Conservation (phyloP, 2,329 filamentous ascomycete genomes). For the Aspergillus calidoustus region DNA sequence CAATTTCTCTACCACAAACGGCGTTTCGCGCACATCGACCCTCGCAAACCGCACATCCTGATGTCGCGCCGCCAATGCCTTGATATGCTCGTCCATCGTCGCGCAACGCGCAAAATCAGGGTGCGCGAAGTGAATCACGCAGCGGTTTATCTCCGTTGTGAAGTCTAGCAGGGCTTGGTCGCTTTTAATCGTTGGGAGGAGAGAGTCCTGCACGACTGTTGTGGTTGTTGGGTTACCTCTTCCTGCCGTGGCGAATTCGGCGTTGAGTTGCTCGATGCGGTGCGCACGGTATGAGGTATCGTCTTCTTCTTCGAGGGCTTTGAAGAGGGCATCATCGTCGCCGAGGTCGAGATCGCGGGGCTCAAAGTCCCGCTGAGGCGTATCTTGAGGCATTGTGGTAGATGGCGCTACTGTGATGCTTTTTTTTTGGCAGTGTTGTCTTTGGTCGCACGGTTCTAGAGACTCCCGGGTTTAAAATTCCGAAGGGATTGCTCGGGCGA, state of each 20-base stretch:
- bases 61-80: constrained; percentile 47
- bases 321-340: constrained; percentile 62
- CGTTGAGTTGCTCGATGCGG: constrained; percentile 63
- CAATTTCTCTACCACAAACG: constrained; percentile 54
- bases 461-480: background rate
- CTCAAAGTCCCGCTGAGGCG: constrained; percentile 10
- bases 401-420: background rate
- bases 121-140: constrained; percentile 68
- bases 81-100: constrained; percentile 65
- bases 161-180: constrained; percentile 65
- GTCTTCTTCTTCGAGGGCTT: constrained; percentile 58
- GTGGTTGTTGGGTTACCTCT: constrained; percentile 28
- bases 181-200: constrained; percentile 47
- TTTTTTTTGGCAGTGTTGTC: background rate
- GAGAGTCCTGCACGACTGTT: constrained; percentile 28
- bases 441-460: background rate
- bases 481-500: background rate
- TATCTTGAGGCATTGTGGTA: constrained; percentile 9
- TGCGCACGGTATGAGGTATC: constrained; percentile 60
- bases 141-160: constrained; percentile 61
- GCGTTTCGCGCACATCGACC: constrained; percentile 51
- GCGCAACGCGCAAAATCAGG: constrained; percentile 65
- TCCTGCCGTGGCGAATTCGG: constrained; percentile 57
- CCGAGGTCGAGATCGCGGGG: background rate
- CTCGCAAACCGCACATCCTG: constrained; percentile 51